These are phyloP conservation scores for Escovopsis sp. DNA, from an alignment of 2,329 filamentous ascomycete genomes.

Conservation along the genomic window DNA sequence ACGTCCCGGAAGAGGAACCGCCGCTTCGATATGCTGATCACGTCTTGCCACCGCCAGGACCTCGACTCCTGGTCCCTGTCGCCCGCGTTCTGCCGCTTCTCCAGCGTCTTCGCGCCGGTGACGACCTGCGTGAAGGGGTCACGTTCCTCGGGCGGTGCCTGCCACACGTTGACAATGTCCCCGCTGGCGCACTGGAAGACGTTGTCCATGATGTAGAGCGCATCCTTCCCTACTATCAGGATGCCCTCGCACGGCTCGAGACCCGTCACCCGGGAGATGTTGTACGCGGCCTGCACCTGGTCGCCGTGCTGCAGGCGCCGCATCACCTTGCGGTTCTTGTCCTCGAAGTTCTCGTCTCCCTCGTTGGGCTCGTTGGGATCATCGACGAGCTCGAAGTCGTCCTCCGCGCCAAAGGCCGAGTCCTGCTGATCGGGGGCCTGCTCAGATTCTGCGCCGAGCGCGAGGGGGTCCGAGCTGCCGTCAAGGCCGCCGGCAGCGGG, in stretches of 20 bases:
- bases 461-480: constrained; percentile 7
- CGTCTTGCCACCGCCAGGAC: constrained; percentile 86
- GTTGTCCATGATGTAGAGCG: constrained; percentile 87
- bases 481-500: constrained; percentile 10
- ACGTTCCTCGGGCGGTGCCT: constrained; percentile 80
- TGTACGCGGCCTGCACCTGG: constrained; percentile 84
- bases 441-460: constrained; percentile 13
- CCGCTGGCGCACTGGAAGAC: constrained; percentile 91
- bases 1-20: constrained; percentile 93
- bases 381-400: constrained; percentile 92
- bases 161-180: constrained; percentile 93
- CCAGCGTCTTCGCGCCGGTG: constrained; percentile 46
- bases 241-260: constrained; percentile 89
- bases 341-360: constrained; percentile 65
- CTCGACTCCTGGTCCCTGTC: constrained; percentile 61
- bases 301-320: constrained; percentile 81
- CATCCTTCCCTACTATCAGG: constrained; percentile 81
- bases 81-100: constrained; percentile 44
- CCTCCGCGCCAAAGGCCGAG: constrained; percentile 41
- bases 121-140: constrained; percentile 95
- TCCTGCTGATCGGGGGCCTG: constrained; percentile 9
- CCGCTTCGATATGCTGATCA: constrained; percentile 90
- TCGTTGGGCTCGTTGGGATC: constrained; percentile 78
- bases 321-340: constrained; percentile 98
- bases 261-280: constrained; percentile 86